Evolutionary conservation across 352 stramenopile species (phyloP).

Genomic region (Albugo laibachii): DNA sequence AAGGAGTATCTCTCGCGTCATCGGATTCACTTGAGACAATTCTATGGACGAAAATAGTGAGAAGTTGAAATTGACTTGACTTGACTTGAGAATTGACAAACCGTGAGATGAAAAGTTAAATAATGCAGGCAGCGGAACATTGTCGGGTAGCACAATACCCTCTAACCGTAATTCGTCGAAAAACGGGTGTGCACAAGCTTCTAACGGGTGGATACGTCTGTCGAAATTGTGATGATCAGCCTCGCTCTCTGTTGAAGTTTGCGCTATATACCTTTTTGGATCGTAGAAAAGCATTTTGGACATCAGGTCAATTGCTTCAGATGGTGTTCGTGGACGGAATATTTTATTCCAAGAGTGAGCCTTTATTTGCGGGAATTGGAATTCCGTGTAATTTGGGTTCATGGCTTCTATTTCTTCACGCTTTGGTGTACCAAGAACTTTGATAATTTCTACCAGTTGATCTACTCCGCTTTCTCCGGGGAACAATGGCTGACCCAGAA

Average conservation of each 20-base stretch:
- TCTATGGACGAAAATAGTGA: slow-evolving; percentile 16
- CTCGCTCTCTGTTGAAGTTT: neutral
- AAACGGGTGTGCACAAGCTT: slow-evolving; percentile 88
- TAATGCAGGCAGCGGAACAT: slow-evolving; percentile 56
- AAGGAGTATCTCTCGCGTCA: slow-evolving; percentile 60
- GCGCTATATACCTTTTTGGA: slow-evolving; percentile 75
- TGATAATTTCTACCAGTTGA: slow-evolving; percentile 99
- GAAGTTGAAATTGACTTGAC: neutral
- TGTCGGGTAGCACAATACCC: slow-evolving; percentile 64
- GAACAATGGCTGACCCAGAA: slow-evolving; percentile 96
- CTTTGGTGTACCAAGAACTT: slow-evolving; percentile 95
- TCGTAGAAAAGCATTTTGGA: slow-evolving; percentile 95
- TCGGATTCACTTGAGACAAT: slow-evolving; percentile 45
- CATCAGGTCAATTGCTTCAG: slow-evolving; percentile 95
- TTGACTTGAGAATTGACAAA: slow-evolving; percentile 8
- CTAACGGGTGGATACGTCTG: slow-evolving; percentile 55
- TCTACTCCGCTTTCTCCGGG: slow-evolving; percentile 97
- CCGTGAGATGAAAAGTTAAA: slow-evolving; percentile 90
- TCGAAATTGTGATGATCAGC: neutral
- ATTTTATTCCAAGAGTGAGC: slow-evolving; percentile 96
- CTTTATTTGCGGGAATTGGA: slow-evolving; percentile 99
- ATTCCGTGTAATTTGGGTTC: slow-evolving; percentile 99
- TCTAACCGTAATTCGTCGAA: slow-evolving; percentile 94
- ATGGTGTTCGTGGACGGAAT: slow-evolving; percentile 86
- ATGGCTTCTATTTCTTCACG: slow-evolving; percentile 97